Base-by-base conservation (phyloP, 495 filamentous ascomycete species). In the Neurospora intermedia region DNA sequence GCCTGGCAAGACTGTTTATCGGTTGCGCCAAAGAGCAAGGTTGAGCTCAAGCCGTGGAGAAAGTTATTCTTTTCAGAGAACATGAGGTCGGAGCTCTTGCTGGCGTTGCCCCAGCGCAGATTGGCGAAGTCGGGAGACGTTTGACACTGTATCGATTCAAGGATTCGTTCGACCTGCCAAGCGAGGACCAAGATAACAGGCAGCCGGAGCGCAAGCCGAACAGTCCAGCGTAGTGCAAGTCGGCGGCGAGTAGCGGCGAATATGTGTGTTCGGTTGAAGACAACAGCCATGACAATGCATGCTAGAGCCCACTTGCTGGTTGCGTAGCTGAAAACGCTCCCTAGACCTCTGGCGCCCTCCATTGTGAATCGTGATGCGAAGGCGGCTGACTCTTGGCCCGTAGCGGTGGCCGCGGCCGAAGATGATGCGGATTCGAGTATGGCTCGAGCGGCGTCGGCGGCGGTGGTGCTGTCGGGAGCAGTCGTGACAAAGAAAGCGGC, bases 221-320 rank as follows among this genome's bases (percentile, higher is more conserved):
- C 81, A 42, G 87, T 86, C 89, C 92, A 94, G 43, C 85, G 84
- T 0, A 98, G 83, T 8, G 84, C 86, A 6, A 97, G 84, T 40
- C 91, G 90, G 43, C 94, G 87, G 48, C 96, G 86, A 7, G 93
- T 92, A 0, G 94, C 95, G 43, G 95, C 94, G 80, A 96, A 99
- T 71, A 98, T 93, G 46, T 93, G 90, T 15, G 96, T 94, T 54
- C 96, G 89, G 82, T 99, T 98, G 41, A 98, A 85, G 74, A 99
- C 81, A 72, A 99, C 87, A 69, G 93, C 93, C 82, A 94, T 91
- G 48, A 90, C 86, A 72, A 99, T 88, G 79, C 94, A 97, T 70
- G 88, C 87, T 69, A 99, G 82, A 6, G 96, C 94, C 96, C 96
- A 99, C 74, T 92, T 93, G 80, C 94, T 96, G 0, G 94, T 97